phyloP scores from a whole-genome alignment of 2,329 filamentous ascomycete species.

The Alternaria gansuensis region DNA sequence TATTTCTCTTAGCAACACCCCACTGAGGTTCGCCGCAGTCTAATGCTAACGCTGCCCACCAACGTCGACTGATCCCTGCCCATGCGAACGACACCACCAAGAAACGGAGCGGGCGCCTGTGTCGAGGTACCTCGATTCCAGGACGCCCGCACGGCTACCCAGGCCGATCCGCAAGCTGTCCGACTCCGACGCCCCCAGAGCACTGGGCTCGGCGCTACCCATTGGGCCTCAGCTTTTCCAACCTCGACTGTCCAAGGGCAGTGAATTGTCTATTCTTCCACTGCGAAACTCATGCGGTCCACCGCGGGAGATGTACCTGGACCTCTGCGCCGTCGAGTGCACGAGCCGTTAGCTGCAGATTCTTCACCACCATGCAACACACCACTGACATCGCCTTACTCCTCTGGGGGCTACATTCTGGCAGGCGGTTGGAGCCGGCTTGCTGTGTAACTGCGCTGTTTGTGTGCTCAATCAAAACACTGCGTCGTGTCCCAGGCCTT shows the following conservation, averaged over 20 bases:
- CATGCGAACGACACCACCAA: constrained; percentile 38
- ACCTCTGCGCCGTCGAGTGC: constrained; percentile 34
- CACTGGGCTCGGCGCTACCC: constrained; percentile 12
- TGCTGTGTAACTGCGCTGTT: constrained; percentile 39
- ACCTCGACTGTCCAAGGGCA: constrained; percentile 2
- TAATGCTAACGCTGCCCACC: constrained; percentile 18
- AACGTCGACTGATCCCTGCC: constrained; percentile 35
- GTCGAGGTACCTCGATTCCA: constrained; percentile 33
- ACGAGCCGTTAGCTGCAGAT: constrained; percentile 37
- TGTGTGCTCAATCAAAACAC: constrained; percentile 42
- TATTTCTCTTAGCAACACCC: constrained; percentile 45
- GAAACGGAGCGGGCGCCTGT: constrained; percentile 27
- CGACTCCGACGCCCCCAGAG: constrained; percentile 12
- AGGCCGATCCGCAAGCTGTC: constrained; percentile 17
- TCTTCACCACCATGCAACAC: constrained; percentile 21
- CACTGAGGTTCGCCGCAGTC: constrained; percentile 34
- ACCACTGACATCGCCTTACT: constrained; percentile 15
- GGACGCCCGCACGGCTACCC: constrained; percentile 13
- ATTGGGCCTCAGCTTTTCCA: constrained; percentile 12
- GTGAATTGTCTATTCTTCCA: constrained; percentile 10
- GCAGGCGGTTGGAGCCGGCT: constrained; percentile 41
- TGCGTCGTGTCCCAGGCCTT: constrained; percentile 30
- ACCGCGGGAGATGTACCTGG: constrained; percentile 46
- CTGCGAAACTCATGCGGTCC: constrained; percentile 18
- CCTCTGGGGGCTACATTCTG: constrained; percentile 2